Evolutionary conservation across 345 rosid genomes (phyloP).

Genomic region (Raphanus sativus): DNA sequence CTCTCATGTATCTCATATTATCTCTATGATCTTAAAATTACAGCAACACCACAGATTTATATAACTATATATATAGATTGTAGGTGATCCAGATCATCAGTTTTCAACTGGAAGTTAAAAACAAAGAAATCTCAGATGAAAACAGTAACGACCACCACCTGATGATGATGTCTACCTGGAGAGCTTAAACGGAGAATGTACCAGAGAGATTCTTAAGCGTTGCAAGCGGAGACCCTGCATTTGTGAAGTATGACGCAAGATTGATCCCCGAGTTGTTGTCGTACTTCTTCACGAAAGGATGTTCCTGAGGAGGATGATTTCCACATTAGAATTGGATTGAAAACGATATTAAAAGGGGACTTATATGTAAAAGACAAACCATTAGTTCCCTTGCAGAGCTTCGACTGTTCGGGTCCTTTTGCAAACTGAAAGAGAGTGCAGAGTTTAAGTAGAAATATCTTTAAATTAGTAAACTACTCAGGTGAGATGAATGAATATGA

Average conservation of each 20-base stretch:
- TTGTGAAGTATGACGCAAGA: slow-evolving; percentile 82
- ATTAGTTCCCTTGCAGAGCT: slow-evolving; percentile 59
- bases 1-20: slow-evolving; percentile 21
- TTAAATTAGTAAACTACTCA: background rate
- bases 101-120: slow-evolving; percentile 2
- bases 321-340: background rate
- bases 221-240: slow-evolving; percentile 90
- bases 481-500: background rate
- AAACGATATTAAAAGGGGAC: background rate
- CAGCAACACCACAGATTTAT: background rate
- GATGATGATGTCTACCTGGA: slow-evolving; percentile 18
- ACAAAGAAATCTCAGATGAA: slow-evolving; percentile 9
- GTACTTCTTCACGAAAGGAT: slow-evolving; percentile 73
- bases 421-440: slow-evolving; percentile 55
- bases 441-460: background rate
- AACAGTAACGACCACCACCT: slow-evolving; percentile 14
- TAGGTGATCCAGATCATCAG: background rate
- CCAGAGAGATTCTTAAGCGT: slow-evolving; percentile 52
- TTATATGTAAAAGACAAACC: slow-evolving; percentile 34
- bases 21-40: slow-evolving; percentile 11
- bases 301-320: slow-evolving; percentile 48
- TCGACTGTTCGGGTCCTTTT: slow-evolving; percentile 64
- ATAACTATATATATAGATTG: background rate
- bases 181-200: slow-evolving; percentile 36
- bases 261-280: slow-evolving; percentile 60